Evolutionary conservation across 2,329 filamentous ascomycete genomes (phyloP), one percentile per base, ranked within the genome.

Genomic region (Talaromyces albobiverticillius): DNA sequence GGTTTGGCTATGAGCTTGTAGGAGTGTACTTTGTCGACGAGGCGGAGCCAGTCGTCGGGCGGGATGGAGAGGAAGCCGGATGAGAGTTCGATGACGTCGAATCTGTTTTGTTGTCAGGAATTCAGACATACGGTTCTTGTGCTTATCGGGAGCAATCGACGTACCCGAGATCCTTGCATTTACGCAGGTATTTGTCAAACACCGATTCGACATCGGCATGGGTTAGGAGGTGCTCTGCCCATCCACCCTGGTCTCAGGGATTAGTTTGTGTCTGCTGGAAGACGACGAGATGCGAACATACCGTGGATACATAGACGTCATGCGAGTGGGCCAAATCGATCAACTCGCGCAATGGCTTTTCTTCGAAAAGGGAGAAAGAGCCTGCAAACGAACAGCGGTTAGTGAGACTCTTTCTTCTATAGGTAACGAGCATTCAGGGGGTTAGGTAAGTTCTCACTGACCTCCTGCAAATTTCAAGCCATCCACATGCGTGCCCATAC

Each of bases 381-480:
- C 78, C 76, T 73, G 22, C 18, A 13, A n/a, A n/a, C n/a, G 14
- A 29, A 29, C 5, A 29, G 26, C 26, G n/a, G n/a, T n/a, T n/a
- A n/a, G n/a, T n/a, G n/a, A n/a, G n/a, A n/a, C n/a, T n/a, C n/a
- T n/a, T n/a, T n/a, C n/a, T n/a, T n/a, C n/a, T n/a, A n/a, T n/a
- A n/a, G n/a, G n/a, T n/a, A n/a, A n/a, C n/a, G n/a, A n/a, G n/a
- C n/a, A n/a, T n/a, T n/a, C n/a, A n/a, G n/a, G n/a, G n/a, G n/a
- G n/a, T n/a, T 10, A n/a, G 32, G 25, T n/a, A 45, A n/a, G 7
- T 9, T 22, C n/a, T 31, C 3, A 47, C 59, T 48, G 18, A 69
- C 73, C 75, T 56, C 79, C 79, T 0, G 79, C 77, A 60, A 82
- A 82, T 57, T 82, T 82, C 45, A 83, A 68, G 0, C 80, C 79